phyloP scores from a whole-genome alignment of 2,329 filamentous ascomycete species.

The Xylariaceae sp. region DNA sequence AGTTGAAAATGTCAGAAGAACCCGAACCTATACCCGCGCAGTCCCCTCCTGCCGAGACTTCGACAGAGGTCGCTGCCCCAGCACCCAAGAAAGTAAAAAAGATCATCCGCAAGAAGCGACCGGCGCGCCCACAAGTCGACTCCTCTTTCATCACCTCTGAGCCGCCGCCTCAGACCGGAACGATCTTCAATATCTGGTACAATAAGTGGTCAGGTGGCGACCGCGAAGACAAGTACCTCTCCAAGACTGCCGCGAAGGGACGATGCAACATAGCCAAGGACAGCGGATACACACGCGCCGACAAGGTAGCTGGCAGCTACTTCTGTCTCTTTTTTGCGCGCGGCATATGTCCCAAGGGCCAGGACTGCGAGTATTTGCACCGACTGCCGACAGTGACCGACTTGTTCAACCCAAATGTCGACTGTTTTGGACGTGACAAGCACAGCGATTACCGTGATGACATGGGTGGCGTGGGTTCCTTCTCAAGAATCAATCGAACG shows the following conservation, averaged over 20 bases:
- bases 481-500: conserved; percentile 90
- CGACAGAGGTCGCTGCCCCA: conserved; percentile 42
- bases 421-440: conserved; percentile 93
- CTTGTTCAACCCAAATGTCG: conserved; percentile 87
- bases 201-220: conserved; percentile 98
- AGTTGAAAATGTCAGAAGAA: conserved; percentile 25
- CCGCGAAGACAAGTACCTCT: conserved; percentile 84
- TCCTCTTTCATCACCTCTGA: conserved; percentile 77
- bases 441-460: conserved; percentile 91
- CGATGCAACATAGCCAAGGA: conserved; percentile 85
- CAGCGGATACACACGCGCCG: conserved; percentile 72
- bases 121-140: conserved; percentile 88
- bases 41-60: conserved; percentile 1
- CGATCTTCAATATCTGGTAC: conserved; percentile 95
- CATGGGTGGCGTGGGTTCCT: conserved; percentile 94
- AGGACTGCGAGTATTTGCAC: conserved; percentile 93
- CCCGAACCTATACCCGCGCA: conserved; percentile 22
- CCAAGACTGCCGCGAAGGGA: conserved; percentile 74
- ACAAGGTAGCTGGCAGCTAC: conserved; percentile 73
- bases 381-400: conserved; percentile 82
- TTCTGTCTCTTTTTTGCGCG: conserved; percentile 91
- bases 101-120: conserved; percentile 81
- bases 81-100: conserved; percentile 72
- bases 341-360: conserved; percentile 78
- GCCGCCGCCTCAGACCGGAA: conserved; percentile 86